phyloP scores from a whole-genome alignment of 768 basidiomycete genomes.

The Tricholoma sp. region DNA sequence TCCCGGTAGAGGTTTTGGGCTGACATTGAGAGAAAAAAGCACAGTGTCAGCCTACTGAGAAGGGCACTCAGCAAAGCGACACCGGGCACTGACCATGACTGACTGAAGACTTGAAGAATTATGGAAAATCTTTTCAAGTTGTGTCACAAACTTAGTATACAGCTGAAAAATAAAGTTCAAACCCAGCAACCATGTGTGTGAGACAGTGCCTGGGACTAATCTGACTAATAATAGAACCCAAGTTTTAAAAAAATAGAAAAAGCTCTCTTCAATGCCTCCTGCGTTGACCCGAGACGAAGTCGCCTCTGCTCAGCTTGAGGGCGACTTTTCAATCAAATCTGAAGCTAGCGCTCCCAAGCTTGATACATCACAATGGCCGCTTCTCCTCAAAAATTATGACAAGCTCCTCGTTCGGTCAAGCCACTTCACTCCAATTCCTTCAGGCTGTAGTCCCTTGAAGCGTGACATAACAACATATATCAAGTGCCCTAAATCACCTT shows the following conservation, averaged over 20 bases:
- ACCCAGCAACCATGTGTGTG: not conserved
- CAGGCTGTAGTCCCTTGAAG: slow-evolving; percentile 91
- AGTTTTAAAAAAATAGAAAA: too few species aligned
- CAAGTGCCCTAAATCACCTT: slow-evolving; percentile 50
- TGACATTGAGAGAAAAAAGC: slow-evolving; percentile 30
- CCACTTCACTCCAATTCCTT: slow-evolving; percentile 97
- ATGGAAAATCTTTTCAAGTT: not conserved
- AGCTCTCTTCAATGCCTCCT: slow-evolving; percentile 32
- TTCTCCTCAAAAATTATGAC: slow-evolving; percentile 98
- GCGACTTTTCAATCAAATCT: slow-evolving; percentile 80
- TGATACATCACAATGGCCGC: slow-evolving; percentile 96
- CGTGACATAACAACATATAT: slow-evolving; percentile 90
- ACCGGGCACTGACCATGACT: slow-evolving; percentile 64
- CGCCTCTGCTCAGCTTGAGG: slow-evolving; percentile 65
- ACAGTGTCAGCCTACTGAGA: slow-evolving; percentile 85
- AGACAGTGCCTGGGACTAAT: not conserved
- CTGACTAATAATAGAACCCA: not conserved
- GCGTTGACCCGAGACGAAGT: slow-evolving; percentile 62
- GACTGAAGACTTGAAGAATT: slow-evolving; percentile 22
- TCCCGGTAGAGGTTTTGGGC: slow-evolving; percentile 56
- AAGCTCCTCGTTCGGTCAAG: slow-evolving; percentile 90
- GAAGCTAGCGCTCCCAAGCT: slow-evolving; percentile 68
- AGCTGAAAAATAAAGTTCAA: slow-evolving; percentile 37
- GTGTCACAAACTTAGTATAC: slow-evolving; percentile 24
- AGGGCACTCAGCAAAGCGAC: slow-evolving; percentile 85